Base-by-base conservation (phyloP, 2,329 filamentous ascomycete species). In the Hypoxylon sp. region DNA sequence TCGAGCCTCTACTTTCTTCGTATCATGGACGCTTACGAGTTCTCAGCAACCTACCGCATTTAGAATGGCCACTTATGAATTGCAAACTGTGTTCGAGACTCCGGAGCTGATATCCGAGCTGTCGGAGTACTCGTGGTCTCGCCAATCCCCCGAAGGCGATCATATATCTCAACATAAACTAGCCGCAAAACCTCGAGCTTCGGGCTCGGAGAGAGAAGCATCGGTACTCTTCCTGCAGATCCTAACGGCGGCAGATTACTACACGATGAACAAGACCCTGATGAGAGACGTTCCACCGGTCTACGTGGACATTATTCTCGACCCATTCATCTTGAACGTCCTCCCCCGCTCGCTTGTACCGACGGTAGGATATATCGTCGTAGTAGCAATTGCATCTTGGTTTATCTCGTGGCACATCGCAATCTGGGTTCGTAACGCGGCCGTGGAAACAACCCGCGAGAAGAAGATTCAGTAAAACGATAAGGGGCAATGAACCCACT, bases 21-120 rank as follows among this genome's bases (percentile, higher is more conserved):
- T 44, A 34, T 58, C 19, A 37, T 43, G 19, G 37, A 54, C 32
- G 57, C 58, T 64, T 51, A 65, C 56, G 61, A 32, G 61, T 56
- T 39, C 32, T 60, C 53, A 97, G 94, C 91, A 97, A 89, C 94
- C 94, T 46, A 97, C 94, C 0, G 80, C 85, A 22, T 97, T 97
- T 79, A 83, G 80, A 65, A 80, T 97, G 20, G 82, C 88, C 62
- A 87, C 89, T 0, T 87, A 88, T 74, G 80, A 88, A 32, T 74
- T 93, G 13, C 75, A 83, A 20, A 77, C 84, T 22, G 86, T 92
- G 53, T 87, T 91, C 70, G 81, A 85, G 44, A 85, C 84, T 0
- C 83, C 89, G 4, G 79, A 84, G 8, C 83, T 96, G 26, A 81
- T 91, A 65, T 81, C 85, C 20, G 90, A 91, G 1, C 79, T 96